Conservation (phyloP, 305 asterid species). For the Galium porrigens region DNA sequence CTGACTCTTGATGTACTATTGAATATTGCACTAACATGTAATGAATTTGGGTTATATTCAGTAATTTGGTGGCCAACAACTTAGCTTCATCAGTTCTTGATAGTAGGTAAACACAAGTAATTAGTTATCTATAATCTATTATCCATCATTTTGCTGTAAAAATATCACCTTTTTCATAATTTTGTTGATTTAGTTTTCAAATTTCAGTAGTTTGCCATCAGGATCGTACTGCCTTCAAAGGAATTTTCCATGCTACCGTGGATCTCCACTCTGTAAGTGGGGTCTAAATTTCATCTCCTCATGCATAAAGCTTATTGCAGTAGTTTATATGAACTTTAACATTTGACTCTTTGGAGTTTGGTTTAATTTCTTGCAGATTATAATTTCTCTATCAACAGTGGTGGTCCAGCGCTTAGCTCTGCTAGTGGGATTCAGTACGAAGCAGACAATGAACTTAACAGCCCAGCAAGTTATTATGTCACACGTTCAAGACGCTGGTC, state of each 20-base stretch:
- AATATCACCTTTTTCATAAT: neutral
- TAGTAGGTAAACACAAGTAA: constrained; percentile 32
- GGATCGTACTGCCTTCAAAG: constrained; percentile 58
- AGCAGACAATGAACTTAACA: constrained; percentile 33
- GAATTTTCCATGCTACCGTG: constrained; percentile 50
- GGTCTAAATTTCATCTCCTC: neutral
- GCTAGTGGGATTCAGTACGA: constrained; percentile 28
- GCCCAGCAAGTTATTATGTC: constrained; percentile 51
- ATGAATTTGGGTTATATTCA: constrained; percentile 18
- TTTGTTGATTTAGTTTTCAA: neutral
- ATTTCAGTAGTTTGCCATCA: constrained; percentile 27
- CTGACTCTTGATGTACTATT: neutral
- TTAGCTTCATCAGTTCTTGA: constrained; percentile 31
- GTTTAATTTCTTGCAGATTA: constrained; percentile 33
- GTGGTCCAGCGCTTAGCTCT: constrained; percentile 40
- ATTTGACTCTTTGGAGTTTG: neutral
- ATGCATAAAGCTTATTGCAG: neutral
- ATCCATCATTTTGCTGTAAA: constrained; percentile 8
- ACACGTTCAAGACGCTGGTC: constrained; percentile 48
- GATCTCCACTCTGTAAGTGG: constrained; percentile 38
- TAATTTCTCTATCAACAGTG: constrained; percentile 52
- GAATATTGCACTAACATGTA: neutral
- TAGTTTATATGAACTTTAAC: neutral
- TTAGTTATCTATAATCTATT: neutral
- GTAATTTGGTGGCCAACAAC: constrained; percentile 69